Conservation (phyloP, 1,284 basidiomycete genomes). For the Binderoboletus segoi region DNA sequence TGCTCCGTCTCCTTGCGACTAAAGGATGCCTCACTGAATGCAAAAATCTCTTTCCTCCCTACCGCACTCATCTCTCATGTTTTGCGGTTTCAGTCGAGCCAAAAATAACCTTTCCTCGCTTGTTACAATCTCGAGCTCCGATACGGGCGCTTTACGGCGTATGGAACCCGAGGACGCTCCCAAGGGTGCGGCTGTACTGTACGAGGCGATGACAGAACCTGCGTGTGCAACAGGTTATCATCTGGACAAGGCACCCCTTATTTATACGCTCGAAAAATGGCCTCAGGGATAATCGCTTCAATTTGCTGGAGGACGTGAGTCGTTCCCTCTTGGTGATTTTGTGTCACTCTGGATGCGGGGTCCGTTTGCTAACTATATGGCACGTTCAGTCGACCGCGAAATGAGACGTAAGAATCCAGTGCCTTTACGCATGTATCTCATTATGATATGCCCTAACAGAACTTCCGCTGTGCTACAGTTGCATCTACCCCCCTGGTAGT, state of each 20-base stretch:
- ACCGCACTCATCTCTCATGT: not conserved
- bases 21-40: constrained; percentile 39
- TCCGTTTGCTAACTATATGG: too few relatives aligned
- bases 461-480: constrained; percentile 27
- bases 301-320: constrained; percentile 29
- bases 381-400: too few relatives aligned
- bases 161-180: constrained; percentile 18
- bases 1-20: constrained; percentile 36
- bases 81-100: constrained; percentile 19
- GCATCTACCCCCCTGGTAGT: constrained; percentile 22
- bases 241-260: constrained; percentile 25
- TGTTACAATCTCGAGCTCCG: constrained; percentile 17
- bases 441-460: constrained; percentile 11
- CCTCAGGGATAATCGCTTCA: constrained; percentile 24
- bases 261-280: constrained; percentile 26
- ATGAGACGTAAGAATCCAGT: too few relatives aligned
- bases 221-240: constrained; percentile 23
- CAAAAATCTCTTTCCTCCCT: not conserved
- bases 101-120: constrained; percentile 37
- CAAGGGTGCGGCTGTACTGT: constrained; percentile 20
- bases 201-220: constrained; percentile 30
- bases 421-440: too few relatives aligned
- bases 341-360: not conserved
- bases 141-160: constrained; percentile 7
- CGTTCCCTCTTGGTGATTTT: not conserved